phyloP scores from a whole-genome alignment of 2,329 filamentous ascomycete species.

The Fusarium caatingaense region DNA sequence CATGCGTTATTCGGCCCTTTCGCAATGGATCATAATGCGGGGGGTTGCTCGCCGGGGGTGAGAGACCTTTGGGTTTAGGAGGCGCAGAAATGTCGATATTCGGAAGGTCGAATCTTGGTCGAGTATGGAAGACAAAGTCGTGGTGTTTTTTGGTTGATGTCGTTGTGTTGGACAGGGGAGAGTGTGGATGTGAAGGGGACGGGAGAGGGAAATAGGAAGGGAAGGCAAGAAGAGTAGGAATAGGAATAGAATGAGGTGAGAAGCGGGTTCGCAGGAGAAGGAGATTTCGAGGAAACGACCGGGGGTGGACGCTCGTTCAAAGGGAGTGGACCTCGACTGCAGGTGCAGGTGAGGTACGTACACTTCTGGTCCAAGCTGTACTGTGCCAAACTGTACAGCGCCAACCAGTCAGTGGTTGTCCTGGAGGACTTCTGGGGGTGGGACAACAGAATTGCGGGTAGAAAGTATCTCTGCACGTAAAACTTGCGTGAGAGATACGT shows the following conservation, averaged over 20 bases:
- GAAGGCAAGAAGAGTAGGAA: slow-evolving; percentile 24
- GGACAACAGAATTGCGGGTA: slow-evolving; percentile 10
- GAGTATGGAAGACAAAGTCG: background rate
- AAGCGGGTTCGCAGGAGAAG: slow-evolving; percentile 37
- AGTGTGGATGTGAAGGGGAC: slow-evolving; percentile 36
- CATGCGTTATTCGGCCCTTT: slow-evolving; percentile 55
- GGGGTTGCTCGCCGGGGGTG: slow-evolving; percentile 37
- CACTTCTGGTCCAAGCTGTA: background rate
- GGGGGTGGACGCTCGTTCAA: slow-evolving; percentile 13
- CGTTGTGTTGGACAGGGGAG: slow-evolving; percentile 3
- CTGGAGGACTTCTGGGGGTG: slow-evolving; percentile 7
- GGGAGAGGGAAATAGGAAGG: slow-evolving; percentile 24
- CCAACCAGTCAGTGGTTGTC: background rate
- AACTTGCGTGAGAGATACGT: slow-evolving; percentile 1
- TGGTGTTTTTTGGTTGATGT: slow-evolving; percentile 3
- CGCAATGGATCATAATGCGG: slow-evolving; percentile 50
- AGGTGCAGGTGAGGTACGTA: background rate
- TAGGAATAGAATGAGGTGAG: slow-evolving; percentile 37
- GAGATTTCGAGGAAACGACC: slow-evolving; percentile 40
- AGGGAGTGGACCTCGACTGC: background rate
- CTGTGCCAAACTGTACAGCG: background rate
- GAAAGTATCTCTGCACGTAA: background rate
- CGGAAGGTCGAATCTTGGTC: background rate
- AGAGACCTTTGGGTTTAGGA: slow-evolving; percentile 17
- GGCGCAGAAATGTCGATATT: slow-evolving; percentile 13